Evolutionary conservation across 2,329 filamentous ascomycete species (phyloP), one percentile per base, ranked within the genome.

Genomic region (Colletotrichum sp.): DNA sequence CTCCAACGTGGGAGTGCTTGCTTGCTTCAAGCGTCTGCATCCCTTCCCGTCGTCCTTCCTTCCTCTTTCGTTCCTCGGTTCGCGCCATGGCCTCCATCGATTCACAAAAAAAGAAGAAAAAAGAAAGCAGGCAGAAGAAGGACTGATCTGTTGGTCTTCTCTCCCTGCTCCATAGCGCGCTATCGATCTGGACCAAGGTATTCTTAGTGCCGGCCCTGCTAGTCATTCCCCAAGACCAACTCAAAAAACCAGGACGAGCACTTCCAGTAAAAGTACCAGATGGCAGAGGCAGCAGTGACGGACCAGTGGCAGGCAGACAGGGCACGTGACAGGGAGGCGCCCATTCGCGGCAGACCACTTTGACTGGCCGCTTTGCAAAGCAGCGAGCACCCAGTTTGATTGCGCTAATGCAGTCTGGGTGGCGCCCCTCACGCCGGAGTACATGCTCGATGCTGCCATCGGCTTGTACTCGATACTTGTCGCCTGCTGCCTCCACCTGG

Each of bases 381-480:
- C 68, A 70, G 33, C 58, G 68, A 51, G 55, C 55, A 73, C 63
- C 66, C 62, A 34, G 61, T 73, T 73, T 75, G 66, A 66, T 70
- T 75, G 73, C 73, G 73, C 73, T 75, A 75, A 75, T 70, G 62
- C 70, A 57, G 63, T 59, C 63, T 43, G 43, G 51, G 66, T 73
- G 73, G 62, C 70, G 51, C 71, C 38, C 63, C 43, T 33, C 66
- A n/a, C 33, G 43, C 16, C 18, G 33, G 13, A 16, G 34, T 67
- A 67, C 68, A 61, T 47, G 51, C 12, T 6, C 3, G n/a, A 36
- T 5, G 55, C 38, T 21, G 38, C 15, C 2, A 66, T 55, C 71
- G 34, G 34, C 13, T 67, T 31, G 68, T 72, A 74, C 2, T 34
- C 21, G 57, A 43, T 74, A 74, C 72, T 62, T 63, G 5, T 9